These are phyloP conservation scores for Termitomyces sp. DNA, from an alignment of 768 basidiomycete genomes.

Conservation along the genomic window DNA sequence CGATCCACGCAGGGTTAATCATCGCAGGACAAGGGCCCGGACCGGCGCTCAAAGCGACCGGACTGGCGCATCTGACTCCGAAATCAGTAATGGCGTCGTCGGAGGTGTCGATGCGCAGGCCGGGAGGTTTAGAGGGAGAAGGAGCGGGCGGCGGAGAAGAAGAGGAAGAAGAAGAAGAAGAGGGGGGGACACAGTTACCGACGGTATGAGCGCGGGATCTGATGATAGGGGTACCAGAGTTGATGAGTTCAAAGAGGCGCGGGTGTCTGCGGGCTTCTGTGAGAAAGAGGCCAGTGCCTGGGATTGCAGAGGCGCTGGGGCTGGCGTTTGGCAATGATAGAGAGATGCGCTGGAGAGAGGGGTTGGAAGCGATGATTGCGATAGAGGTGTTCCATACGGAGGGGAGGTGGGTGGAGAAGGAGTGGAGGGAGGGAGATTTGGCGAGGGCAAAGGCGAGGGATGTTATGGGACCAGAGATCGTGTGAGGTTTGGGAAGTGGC, in stretches of 20 bases:
- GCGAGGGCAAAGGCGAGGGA: constrained; percentile 30
- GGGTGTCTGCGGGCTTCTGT: constrained; percentile 47
- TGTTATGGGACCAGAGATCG: constrained; percentile 24
- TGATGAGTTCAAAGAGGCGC: constrained; percentile 47
- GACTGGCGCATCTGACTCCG: not conserved
- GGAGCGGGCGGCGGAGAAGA: not conserved
- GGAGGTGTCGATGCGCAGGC: constrained; percentile 9
- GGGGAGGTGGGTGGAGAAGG: constrained; percentile 48
- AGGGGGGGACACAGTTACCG: not conserved
- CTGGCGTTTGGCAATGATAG: constrained; percentile 1
- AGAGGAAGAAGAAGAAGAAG: not conserved
- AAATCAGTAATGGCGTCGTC: not conserved
- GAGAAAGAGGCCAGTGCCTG: constrained; percentile 51
- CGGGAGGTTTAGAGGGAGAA: not conserved
- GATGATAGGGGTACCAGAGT: constrained; percentile 36
- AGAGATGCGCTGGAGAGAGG: constrained; percentile 21
- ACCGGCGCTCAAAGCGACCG: not conserved
- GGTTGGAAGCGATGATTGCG: constrained; percentile 43
- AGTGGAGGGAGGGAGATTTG: constrained; percentile 35
- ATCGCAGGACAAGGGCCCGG: no score
- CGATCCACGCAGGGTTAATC: constrained; percentile 3
- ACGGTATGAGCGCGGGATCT: constrained; percentile 19
- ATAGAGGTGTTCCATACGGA: constrained; percentile 54
- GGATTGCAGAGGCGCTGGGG: constrained; percentile 13
- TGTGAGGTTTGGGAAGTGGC: no score